Conservation (phyloP, 768 basidiomycete genomes). For the Boletus vinaceobasis region DNA sequence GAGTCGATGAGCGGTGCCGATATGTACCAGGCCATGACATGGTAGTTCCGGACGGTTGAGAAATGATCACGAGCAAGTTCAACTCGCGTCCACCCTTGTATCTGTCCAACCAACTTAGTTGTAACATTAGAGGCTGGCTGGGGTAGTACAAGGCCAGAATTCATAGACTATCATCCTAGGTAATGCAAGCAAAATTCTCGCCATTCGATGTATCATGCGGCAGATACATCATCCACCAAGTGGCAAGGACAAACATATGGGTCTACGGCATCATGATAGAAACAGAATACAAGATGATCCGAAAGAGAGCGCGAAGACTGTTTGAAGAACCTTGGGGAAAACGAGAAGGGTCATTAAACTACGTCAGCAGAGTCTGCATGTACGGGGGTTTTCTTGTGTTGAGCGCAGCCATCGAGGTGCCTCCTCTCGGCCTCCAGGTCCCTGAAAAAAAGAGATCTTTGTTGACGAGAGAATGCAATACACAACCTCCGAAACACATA, state of each 20-base stretch:
- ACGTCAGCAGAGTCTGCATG: background rate
- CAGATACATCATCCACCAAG: background rate
- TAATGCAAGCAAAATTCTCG: background rate
- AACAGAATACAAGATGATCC: background rate
- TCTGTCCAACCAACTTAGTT: too few species aligned
- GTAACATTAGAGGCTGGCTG: too few species aligned
- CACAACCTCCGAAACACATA: slow-evolving; percentile 21
- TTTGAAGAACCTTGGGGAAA: background rate
- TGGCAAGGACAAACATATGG: background rate
- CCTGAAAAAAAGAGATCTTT: slow-evolving; percentile 1
- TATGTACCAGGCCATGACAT: background rate
- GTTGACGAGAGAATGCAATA: background rate
- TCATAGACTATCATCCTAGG: background rate
- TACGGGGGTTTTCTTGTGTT: background rate
- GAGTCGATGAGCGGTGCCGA: background rate
- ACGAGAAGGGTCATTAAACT: slow-evolving; percentile 7
- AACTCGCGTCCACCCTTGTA: background rate
- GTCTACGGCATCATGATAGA: background rate
- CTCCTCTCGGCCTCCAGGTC: slow-evolving; percentile 9
- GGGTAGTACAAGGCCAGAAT: background rate
- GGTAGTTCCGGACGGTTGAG: too few species aligned
- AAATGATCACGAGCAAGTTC: too few species aligned
- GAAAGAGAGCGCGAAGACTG: background rate
- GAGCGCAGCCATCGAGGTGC: slow-evolving; percentile 14
- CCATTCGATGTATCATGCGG: too few species aligned